phyloP scores from a whole-genome alignment of 306 rosid species.

The Cucurbita maxima region DNA sequence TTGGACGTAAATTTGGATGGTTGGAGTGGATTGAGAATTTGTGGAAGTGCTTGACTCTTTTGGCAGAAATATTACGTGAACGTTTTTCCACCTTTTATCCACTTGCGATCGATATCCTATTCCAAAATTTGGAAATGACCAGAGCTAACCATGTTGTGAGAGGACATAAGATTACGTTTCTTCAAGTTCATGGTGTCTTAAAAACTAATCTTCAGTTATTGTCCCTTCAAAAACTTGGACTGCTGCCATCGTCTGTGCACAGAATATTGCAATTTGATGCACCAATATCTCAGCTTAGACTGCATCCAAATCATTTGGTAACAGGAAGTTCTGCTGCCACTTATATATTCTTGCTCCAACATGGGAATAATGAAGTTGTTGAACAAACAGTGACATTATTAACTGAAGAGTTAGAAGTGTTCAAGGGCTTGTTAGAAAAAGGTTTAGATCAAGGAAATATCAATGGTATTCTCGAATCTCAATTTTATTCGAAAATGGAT shows the following conservation, averaged over 20 bases:
- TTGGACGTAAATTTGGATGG: constrained; percentile 90
- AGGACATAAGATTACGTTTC: constrained; percentile 38
- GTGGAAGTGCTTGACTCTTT: constrained; percentile 87
- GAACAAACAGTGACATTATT: constrained; percentile 43
- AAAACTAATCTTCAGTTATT: constrained; percentile 84
- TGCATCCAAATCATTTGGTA: constrained; percentile 79
- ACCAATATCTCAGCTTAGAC: constrained; percentile 55
- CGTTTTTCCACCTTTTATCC: constrained; percentile 56
- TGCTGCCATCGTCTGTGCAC: constrained; percentile 47
- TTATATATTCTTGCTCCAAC: constrained; percentile 82
- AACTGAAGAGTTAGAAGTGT: constrained; percentile 55
- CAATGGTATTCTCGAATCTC: constrained; percentile 15
- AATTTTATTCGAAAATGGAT: constrained; percentile 48
- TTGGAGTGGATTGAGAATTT: constrained; percentile 76
- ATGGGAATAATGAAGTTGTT: constrained; percentile 71
- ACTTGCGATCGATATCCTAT: constrained; percentile 56
- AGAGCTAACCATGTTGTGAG: constrained; percentile 19
- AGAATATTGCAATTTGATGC: constrained; percentile 63
- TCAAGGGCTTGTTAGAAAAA: constrained; percentile 44
- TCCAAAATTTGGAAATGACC: constrained; percentile 51
- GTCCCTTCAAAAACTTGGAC: constrained; percentile 78
- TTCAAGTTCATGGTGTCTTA: constrained; percentile 79
- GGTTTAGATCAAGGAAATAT: constrained; percentile 20
- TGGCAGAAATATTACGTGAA: constrained; percentile 76
- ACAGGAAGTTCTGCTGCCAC: constrained; percentile 87